Conservation (phyloP, 495 filamentous ascomycete species). For the Chaetomium tenue region DNA sequence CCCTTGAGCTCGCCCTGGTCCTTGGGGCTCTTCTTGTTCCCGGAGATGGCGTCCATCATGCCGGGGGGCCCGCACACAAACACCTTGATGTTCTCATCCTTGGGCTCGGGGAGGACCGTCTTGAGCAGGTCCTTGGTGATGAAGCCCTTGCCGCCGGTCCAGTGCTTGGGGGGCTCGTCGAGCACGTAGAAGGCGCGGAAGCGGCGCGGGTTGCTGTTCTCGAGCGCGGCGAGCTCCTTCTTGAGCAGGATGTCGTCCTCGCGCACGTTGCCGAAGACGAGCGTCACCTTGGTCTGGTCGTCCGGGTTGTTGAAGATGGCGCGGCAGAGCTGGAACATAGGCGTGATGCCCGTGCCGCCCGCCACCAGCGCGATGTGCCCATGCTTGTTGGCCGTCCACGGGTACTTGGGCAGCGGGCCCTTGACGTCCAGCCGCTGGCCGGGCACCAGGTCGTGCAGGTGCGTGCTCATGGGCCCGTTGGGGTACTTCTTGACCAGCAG, state of each 20-base stretch:
- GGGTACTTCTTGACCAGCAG: slow-evolving; percentile 90
- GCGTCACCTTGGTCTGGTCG: slow-evolving; percentile 93
- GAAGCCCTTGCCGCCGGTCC: slow-evolving; percentile 71
- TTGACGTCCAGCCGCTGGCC: slow-evolving; percentile 84
- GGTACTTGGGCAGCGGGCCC: slow-evolving; percentile 92
- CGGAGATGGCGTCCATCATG: slow-evolving; percentile 90
- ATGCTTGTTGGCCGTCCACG: slow-evolving; percentile 91
- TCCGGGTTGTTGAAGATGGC: slow-evolving; percentile 93
- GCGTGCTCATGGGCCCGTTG: slow-evolving; percentile 83
- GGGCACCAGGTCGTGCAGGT: slow-evolving; percentile 78
- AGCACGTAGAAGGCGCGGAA: slow-evolving; percentile 90
- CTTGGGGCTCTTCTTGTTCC: slow-evolving; percentile 78
- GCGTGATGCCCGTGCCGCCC: slow-evolving; percentile 93
- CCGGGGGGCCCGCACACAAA: slow-evolving; percentile 88
- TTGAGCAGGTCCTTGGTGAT: slow-evolving; percentile 88
- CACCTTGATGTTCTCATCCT: slow-evolving; percentile 84
- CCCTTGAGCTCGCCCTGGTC: slow-evolving; percentile 92
- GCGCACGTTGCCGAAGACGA: slow-evolving; percentile 82
- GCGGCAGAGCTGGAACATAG: slow-evolving; percentile 80
- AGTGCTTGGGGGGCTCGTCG: slow-evolving; percentile 79
- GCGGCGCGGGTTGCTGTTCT: slow-evolving; percentile 90
- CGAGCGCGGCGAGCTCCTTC: slow-evolving; percentile 73
- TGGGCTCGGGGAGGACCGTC: slow-evolving; percentile 87
- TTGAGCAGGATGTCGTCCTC: slow-evolving; percentile 89
- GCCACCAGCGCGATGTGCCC: slow-evolving; percentile 87